phyloP scores from a whole-genome alignment of 2,329 filamentous ascomycete genomes.

The Cladorrhinum sp. region DNA sequence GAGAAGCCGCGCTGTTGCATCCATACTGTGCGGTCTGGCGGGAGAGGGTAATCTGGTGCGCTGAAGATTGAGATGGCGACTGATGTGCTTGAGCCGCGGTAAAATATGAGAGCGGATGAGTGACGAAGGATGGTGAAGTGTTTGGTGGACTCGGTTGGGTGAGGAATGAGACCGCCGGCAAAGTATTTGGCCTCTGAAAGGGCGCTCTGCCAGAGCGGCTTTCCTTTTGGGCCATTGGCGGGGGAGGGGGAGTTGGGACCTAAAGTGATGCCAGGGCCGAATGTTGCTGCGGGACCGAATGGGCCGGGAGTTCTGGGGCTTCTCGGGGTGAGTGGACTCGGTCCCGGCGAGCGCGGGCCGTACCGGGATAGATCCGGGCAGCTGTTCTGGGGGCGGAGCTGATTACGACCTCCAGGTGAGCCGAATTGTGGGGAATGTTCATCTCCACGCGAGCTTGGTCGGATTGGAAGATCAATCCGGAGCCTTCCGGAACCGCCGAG shows the following conservation, averaged over 20 bases:
- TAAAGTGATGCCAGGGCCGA: constrained; percentile 11
- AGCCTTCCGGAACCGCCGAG: background rate
- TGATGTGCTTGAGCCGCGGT: constrained; percentile 61
- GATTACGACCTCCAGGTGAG: constrained; percentile 5
- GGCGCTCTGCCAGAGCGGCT: constrained; percentile 45
- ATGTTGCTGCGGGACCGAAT: constrained; percentile 10
- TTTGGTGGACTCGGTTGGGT: constrained; percentile 61
- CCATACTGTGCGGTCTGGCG: constrained; percentile 59
- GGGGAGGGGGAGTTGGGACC: background rate
- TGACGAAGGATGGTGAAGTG: constrained; percentile 67
- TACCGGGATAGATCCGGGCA: constrained; percentile 16
- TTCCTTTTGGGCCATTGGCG: background rate
- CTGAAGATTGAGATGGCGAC: constrained; percentile 63
- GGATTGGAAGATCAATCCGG: background rate
- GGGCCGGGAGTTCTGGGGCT: constrained; percentile 2
- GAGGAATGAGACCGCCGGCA: constrained; percentile 61
- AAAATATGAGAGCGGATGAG: constrained; percentile 61
- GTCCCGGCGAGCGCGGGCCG: background rate
- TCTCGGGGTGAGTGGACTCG: constrained; percentile 2
- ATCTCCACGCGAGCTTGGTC: constrained; percentile 17
- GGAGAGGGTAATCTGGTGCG: constrained; percentile 49
- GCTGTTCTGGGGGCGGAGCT: constrained; percentile 19
- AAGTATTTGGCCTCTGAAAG: constrained; percentile 61
- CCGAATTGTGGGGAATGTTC: constrained; percentile 8
- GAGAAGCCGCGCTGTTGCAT: constrained; percentile 66